Evolutionary conservation across 108 stramenopile species (phyloP).

Genomic region (Licmophora abbreviata): DNA sequence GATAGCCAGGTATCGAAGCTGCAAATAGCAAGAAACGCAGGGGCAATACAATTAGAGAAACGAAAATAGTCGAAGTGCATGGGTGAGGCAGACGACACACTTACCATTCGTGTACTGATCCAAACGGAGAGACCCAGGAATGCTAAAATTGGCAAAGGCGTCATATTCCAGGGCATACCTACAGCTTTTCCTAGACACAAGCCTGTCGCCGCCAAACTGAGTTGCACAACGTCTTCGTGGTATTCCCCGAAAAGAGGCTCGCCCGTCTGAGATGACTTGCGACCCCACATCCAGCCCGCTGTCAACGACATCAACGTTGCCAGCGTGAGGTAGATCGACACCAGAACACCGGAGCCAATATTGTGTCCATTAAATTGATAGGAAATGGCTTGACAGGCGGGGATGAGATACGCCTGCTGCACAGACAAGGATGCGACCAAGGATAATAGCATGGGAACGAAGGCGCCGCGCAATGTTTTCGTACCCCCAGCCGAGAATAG

Average conservation of each 20-base stretch:
- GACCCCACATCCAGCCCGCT: conserved; percentile 52
- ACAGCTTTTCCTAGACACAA: conserved; percentile 53
- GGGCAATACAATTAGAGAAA: not conserved
- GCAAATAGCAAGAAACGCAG: conserved; percentile 13
- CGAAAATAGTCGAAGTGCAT: not conserved
- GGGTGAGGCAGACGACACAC: no score
- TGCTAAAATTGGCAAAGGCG: conserved; percentile 63
- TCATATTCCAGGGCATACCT: conserved; percentile 64
- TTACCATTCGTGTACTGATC: conserved; percentile 50
- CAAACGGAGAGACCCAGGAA: conserved; percentile 57
- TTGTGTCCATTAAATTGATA: conserved; percentile 67
- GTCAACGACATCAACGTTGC: conserved; percentile 34
- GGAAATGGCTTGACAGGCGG: conserved; percentile 44
- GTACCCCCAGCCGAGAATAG: conserved; percentile 23
- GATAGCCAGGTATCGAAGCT: conserved; percentile 55
- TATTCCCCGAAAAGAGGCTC: conserved; percentile 66
- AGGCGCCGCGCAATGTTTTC: conserved; percentile 34
- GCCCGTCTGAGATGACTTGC: conserved; percentile 34
- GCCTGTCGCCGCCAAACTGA: conserved; percentile 36
- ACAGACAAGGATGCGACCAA: conserved; percentile 46
- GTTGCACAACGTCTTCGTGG: conserved; percentile 74
- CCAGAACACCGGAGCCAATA: conserved; percentile 26
- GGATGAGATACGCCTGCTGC: conserved; percentile 63
- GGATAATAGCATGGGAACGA: conserved; percentile 37
- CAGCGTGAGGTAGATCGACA: conserved; percentile 35